Base-by-base conservation (phyloP, 148 eudicot genomes). In the Amaranthus hypochondriacus region DNA sequence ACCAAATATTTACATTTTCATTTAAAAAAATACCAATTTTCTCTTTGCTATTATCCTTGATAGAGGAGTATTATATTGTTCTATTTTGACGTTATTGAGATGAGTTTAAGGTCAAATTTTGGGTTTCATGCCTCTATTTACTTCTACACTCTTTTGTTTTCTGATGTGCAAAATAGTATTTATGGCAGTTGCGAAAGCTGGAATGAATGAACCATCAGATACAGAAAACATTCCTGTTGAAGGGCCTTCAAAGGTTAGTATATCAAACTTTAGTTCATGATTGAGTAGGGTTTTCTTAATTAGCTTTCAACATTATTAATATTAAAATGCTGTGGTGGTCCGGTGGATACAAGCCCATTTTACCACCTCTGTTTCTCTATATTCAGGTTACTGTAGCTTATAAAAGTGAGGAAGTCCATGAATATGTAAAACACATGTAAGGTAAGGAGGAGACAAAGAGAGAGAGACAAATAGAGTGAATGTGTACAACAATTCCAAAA, bases 191-290 rank as follows among this genome's bases (percentile, higher is more conserved):
- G 80, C 72, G 56, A 64, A 69, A 14, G 62, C 62, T 50, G 74
- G 62, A 6, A 69, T 65, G 65, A 72, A 54, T 9, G 83, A 49
- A 63, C 56, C 76, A 42, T 71, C 61, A 48, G 71, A 47, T 72
- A 62, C 73, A 54, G 66, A 74, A 66, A 83, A 81, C 69, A 54
- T n/a, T 48, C 11, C 42, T 61, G 75, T 73, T 3, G 83, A 76
- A 71, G 73, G 76, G 70, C 73, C 78, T 72, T 71, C 21, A 46
- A 48, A 82, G 91, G 91, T 85, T 28, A 80, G 57, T 28, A 28
- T 28, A 28, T 28, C 39, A 28, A 46, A 59, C 47, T 47, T 44
- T 5, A 42, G 7, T 51, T 10, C 11, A 11, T 48, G 70, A 62
- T 4, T 12, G n/a, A 52, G 18, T 15, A 42, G 47, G 11, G 28